Evolutionary conservation across 441 rosid species (phyloP).

Genomic region (Flueggea neowawraea): DNA sequence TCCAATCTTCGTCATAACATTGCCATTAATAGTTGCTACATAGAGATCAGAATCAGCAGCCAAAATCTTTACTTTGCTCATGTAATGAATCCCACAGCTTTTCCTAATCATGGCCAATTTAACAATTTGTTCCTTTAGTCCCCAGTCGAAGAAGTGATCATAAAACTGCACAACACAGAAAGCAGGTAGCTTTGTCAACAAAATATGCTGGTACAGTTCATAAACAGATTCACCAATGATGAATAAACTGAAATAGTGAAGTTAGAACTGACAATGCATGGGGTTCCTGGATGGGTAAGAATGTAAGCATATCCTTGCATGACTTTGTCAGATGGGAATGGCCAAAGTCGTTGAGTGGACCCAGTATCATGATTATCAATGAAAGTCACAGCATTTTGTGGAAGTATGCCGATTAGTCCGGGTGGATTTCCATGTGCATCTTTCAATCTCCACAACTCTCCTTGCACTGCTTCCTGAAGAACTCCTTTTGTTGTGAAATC

Average conservation of each 20-base stretch:
- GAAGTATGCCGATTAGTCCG: constrained; percentile 68
- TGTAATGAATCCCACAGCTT: constrained; percentile 32
- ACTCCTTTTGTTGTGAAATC: constrained; percentile 87
- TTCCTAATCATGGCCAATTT: constrained; percentile 42
- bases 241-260: not conserved
- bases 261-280: constrained; percentile 49
- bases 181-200: too few species aligned
- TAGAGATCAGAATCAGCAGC: constrained; percentile 55
- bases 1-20: constrained; percentile 63
- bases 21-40: constrained; percentile 54
- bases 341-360: constrained; percentile 57
- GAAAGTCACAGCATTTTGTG: constrained; percentile 74
- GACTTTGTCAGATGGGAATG: constrained; percentile 83
- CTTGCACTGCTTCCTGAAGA: constrained; percentile 69
- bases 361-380: constrained; percentile 87
- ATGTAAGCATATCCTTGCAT: constrained; percentile 89
- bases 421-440: constrained; percentile 75
- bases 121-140: constrained; percentile 45
- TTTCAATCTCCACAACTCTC: constrained; percentile 70
- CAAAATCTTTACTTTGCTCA: constrained; percentile 42
- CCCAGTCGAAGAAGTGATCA: constrained; percentile 67
- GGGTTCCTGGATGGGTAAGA: constrained; percentile 84
- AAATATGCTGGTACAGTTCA: too few species aligned
- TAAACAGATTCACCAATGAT: not conserved
- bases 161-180: constrained; percentile 43